Evolutionary conservation across 352 stramenopile genomes (phyloP).

Genomic region (Pythium scleroteichum): DNA sequence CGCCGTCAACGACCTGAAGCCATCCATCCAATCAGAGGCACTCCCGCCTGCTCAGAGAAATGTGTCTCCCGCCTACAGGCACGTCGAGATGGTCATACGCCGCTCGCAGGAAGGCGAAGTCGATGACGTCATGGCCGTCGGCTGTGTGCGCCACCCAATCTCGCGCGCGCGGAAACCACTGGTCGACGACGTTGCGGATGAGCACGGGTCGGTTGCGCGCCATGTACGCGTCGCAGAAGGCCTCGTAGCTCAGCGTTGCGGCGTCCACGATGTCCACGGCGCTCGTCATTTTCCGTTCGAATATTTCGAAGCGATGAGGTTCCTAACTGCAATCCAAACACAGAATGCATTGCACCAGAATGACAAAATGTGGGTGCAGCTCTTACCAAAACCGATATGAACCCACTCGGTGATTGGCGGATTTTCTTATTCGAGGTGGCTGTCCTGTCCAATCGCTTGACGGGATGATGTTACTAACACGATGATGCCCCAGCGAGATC

Average conservation of each 20-base stretch:
- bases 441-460: too few species aligned
- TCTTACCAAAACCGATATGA: too few species aligned
- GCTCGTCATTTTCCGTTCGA: neutral
- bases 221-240: conserved; percentile 79
- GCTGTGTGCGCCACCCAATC: conserved; percentile 10
- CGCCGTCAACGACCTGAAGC: conserved; percentile 49
- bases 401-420: too few species aligned
- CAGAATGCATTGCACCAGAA: too few species aligned
- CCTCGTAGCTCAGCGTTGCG: conserved; percentile 53
- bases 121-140: conserved; percentile 29
- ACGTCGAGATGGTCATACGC: conserved; percentile 51
- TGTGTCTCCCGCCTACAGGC: conserved; percentile 48
- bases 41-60: too few species aligned
- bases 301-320: neutral
- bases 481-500: too few species aligned
- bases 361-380: too few species aligned
- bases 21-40: neutral
- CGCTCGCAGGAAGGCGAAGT: conserved; percentile 41
- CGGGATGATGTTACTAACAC: too few species aligned
- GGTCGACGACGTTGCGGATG: conserved; percentile 53
- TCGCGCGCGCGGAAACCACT: conserved; percentile 35
- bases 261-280: conserved; percentile 65
- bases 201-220: conserved; percentile 64
- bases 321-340: conserved; percentile 12
- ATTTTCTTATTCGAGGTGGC: too few species aligned